Evolutionary conservation across 2,329 filamentous ascomycete species (phyloP).

Genomic region (Simplicillium aogashimaense): DNA sequence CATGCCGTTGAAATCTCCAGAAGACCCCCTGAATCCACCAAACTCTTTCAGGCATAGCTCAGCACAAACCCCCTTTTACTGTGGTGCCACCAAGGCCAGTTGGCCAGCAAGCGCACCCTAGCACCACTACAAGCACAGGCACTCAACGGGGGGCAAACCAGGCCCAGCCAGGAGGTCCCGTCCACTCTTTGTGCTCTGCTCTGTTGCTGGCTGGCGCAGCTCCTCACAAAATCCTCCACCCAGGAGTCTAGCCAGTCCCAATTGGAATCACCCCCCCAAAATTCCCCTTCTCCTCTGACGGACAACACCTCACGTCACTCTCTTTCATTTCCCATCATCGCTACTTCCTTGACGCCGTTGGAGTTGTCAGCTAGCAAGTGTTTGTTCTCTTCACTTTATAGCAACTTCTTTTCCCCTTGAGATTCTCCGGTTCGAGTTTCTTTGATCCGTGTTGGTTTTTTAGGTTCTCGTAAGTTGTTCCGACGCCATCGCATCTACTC

Average conservation of each 20-base stretch:
- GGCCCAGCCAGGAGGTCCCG: not conserved
- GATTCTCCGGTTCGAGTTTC: no score
- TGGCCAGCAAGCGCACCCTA: conserved; percentile 10
- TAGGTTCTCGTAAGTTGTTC: not conserved
- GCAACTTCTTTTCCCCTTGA: not conserved
- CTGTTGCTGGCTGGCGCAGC: conserved; percentile 8
- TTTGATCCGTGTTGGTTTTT: no score
- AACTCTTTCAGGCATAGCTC: conserved; percentile 14
- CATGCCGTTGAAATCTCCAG: conserved; percentile 19
- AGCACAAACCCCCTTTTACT: conserved; percentile 22
- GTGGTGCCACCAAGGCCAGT: conserved; percentile 3
- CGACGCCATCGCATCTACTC: not conserved
- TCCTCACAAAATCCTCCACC: conserved; percentile 21
- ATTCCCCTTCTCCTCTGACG: conserved; percentile 13
- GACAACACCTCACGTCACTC: conserved; percentile 12
- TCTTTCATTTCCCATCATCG: conserved; percentile 22
- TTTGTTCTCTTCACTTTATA: not conserved
- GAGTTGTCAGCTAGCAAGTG: conserved; percentile 6
- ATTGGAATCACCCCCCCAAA: conserved; percentile 10
- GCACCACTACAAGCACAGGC: conserved; percentile 13
- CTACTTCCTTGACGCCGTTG: conserved; percentile 19
- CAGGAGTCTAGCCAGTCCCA: conserved; percentile 4
- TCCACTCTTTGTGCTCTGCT: not conserved
- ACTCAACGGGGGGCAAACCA: conserved; percentile 1
- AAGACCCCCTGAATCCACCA: conserved; percentile 14